Evolutionary conservation across 139 green algal genomes (phyloP), one percentile per base, ranked within the genome.

Genomic region (Spirogloea muscicola): DNA sequence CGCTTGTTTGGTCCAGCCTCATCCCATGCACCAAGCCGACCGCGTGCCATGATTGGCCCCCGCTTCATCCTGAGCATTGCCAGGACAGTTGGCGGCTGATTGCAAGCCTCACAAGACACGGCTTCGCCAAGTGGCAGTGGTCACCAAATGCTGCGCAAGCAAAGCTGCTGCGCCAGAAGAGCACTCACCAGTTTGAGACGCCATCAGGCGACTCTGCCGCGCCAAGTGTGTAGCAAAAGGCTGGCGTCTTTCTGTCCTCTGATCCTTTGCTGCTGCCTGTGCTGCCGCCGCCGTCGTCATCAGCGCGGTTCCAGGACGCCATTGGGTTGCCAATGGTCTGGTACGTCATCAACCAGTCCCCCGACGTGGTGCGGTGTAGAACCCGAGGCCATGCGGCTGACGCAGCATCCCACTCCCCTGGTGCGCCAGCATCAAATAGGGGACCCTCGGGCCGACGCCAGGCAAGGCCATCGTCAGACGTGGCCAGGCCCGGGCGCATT

Each of bases 161-260:
- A n/a, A n/a, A n/a, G n/a, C n/a, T n/a, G n/a, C n/a, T n/a, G n/a
- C n/a, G n/a, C n/a, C n/a, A n/a, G n/a, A n/a, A n/a, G n/a, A n/a
- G n/a, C n/a, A 37, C 62, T 72, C 29, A 72, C 62, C 62, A 72
- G n/a, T 1, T 72, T 18, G 36, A 51, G 36, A 21, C 29, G 27
- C 38, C n/a, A 0, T 40, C 33, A 9, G 25, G 18, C 5, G 38
- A 72, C n/a, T 37, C 62, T 2, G 61, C 61, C 6, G n/a, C 21
- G 2, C 61, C 61, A 68, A 72, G 27, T 16, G 62, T 72, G 48
- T 72, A 68, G 38, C 62, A 72, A n/a, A 60, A 72, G 3, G n/a
- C n/a, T n/a, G n/a, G n/a, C n/a, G n/a, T n/a, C n/a, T n/a, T n/a
- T n/a, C n/a, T n/a, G n/a, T n/a, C n/a, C n/a, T n/a, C n/a, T n/a